These are phyloP conservation scores for Claviceps capensis DNA, from an alignment of 2,329 filamentous ascomycete species.

Conservation along the genomic window DNA sequence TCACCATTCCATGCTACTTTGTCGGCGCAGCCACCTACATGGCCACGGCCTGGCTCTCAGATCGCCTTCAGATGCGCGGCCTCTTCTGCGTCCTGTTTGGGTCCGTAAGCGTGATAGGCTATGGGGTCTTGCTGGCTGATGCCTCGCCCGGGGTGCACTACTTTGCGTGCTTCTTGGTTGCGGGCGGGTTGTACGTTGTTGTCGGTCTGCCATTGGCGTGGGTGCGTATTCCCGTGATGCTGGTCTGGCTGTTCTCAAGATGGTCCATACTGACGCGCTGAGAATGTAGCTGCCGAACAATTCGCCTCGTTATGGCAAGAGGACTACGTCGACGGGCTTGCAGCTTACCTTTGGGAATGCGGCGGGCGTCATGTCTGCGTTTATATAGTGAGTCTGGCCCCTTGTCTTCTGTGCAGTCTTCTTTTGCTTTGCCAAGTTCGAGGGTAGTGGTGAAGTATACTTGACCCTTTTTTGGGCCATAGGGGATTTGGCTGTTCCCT, in stretches of 20 bases:
- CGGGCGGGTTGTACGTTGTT: conserved; percentile 50
- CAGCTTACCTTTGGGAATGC: conserved; percentile 59
- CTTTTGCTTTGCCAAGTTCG: too few relatives aligned
- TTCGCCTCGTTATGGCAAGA: conserved; percentile 60
- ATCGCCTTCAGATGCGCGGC: conserved; percentile 51
- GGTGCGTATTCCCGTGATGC: conserved; percentile 16
- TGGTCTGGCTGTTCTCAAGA: too few relatives aligned
- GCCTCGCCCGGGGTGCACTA: conserved; percentile 51
- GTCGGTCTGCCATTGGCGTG: conserved; percentile 44
- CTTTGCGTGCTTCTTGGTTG: conserved; percentile 63
- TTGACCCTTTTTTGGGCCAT: too few relatives aligned
- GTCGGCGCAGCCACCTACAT: conserved; percentile 60
- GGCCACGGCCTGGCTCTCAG: conserved; percentile 49
- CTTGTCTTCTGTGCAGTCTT: neutral
- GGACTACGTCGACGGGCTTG: conserved; percentile 57
- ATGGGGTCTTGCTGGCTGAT: conserved; percentile 51
- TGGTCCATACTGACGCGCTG: neutral
- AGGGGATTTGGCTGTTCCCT: too few relatives aligned
- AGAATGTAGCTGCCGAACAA: conserved; percentile 42
- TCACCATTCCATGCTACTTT: conserved; percentile 68
- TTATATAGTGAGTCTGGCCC: conserved; percentile 34
- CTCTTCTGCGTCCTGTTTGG: conserved; percentile 51
- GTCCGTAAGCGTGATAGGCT: conserved; percentile 50
- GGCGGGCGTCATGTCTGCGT: conserved; percentile 60
- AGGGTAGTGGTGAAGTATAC: too few relatives aligned